Evolutionary conservation across 108 stramenopile genomes (phyloP), one percentile per base, ranked within the genome.

Genomic region (Cyclotella choctawhatcheeana): DNA sequence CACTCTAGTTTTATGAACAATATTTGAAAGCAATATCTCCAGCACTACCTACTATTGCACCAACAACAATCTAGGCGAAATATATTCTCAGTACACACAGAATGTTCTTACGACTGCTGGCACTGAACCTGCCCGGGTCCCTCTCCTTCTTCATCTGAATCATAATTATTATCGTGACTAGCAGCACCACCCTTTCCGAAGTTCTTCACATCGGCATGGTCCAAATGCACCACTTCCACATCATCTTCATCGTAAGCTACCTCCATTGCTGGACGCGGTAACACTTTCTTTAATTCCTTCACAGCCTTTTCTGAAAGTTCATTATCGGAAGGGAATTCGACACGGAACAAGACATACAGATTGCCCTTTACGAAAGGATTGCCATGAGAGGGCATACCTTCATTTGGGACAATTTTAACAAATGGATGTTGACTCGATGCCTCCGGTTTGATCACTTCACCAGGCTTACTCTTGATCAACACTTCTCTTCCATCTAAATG

Each of bases 331-430:
- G 93, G 98, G 74, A 97, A 98, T 61, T 86, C 81, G n/a, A 96
- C 91, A 56, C 87, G 86, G 77, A 98, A 98, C 47, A 96, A 76
- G 47, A 97, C 85, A 70, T 95, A 99, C 14, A 99, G 76, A 56
- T 96, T 83, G 29, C 98, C 98, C 88, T 96, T 97, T 61, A 92
- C 89, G 71, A 98, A 98, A 2, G 96, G 96, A 82, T 97, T 97
- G 33, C 97, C 96, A 58, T 83, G 83, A 40, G 81, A 84, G 6
- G 97, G 98, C 98, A 98, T 99, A 48, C 98, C 98, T 74, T 99
- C 98, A 55, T 83, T 84, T n/a, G 85, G 84, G 10, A 99, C 89
- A 74, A 90, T 87, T 75, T 94, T 91, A 34, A 93, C 89, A 82
- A 83, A 92, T 29, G 94, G 92, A 58, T 82, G 70, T 25, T 88